Conservation (phyloP, 2,329 filamentous ascomycete species). For the Lizonia empirigonia region DNA sequence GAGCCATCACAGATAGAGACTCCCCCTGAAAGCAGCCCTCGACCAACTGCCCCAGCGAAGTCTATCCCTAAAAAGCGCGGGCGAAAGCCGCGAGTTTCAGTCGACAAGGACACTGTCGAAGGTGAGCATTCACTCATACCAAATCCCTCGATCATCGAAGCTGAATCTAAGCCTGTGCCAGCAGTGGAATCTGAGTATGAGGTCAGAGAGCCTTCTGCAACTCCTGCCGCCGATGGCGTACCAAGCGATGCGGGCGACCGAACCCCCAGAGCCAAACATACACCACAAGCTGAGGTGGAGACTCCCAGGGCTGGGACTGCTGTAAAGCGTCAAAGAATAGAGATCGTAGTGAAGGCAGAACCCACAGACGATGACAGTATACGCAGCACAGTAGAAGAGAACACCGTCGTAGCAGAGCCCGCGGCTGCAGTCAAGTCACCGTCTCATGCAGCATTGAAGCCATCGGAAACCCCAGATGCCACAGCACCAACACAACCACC, state of each 20-base stretch:
- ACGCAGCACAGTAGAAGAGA: constrained; percentile 67
- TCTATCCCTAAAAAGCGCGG: constrained; percentile 65
- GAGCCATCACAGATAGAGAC: constrained; percentile 68
- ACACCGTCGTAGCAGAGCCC: constrained; percentile 11
- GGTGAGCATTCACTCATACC: constrained; percentile 53
- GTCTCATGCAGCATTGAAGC: constrained; percentile 11
- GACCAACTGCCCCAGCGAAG: constrained; percentile 25
- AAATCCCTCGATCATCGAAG: constrained; percentile 61
- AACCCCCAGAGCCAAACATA: constrained; percentile 9
- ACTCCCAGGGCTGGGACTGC: constrained; percentile 51
- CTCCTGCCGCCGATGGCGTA: constrained; percentile 5
- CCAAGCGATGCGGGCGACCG: constrained; percentile 9
- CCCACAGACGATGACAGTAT: constrained; percentile 60
- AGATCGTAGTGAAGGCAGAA: constrained; percentile 41
- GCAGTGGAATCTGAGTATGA: constrained; percentile 59
- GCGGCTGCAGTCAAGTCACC: constrained; percentile 32
- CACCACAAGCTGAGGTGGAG: constrained; percentile 5
- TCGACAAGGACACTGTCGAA: constrained; percentile 47
- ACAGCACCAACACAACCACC: constrained; percentile 47
- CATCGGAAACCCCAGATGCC: constrained; percentile 10
- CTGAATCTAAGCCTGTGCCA: constrained; percentile 63
- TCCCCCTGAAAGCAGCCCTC: constrained; percentile 60
- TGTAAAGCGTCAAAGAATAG: constrained; percentile 49
- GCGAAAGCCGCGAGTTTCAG: constrained; percentile 51
- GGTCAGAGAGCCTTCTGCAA: constrained; percentile 1